Conservation (phyloP, 192 early-diverging fungal species). For the Backusella circina region DNA sequence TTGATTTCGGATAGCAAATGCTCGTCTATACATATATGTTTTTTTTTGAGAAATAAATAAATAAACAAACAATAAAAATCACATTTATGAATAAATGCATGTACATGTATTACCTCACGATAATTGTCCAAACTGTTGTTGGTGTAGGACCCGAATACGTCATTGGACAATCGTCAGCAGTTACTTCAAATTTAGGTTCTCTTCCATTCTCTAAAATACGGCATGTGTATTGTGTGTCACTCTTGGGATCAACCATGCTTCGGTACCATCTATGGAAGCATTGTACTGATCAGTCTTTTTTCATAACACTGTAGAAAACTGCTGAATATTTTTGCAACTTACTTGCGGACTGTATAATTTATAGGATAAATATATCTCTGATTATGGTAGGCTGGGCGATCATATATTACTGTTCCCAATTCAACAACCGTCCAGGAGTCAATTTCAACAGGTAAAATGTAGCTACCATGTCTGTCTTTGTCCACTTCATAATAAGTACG, state of each 20-base stretch:
- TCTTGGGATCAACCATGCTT: constrained; percentile 51
- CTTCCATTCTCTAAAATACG: constrained; percentile 82
- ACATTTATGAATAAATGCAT: neutral
- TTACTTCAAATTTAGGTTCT: constrained; percentile 74
- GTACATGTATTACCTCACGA: constrained; percentile 46
- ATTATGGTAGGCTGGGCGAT: constrained; percentile 78
- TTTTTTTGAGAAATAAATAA: neutral
- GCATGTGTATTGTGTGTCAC: constrained; percentile 62
- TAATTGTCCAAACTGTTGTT: constrained; percentile 85
- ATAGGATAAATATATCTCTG: constrained; percentile 92
- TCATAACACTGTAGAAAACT: neutral
- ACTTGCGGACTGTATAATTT: constrained; percentile 67
- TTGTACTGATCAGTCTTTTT: neutral
- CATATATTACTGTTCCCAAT: constrained; percentile 70
- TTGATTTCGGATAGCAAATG: constrained; percentile 74
- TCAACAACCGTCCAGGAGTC: constrained; percentile 73
- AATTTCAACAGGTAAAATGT: constrained; percentile 73
- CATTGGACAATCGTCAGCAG: constrained; percentile 71
- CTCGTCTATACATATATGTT: constrained; percentile 33
- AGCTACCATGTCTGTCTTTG: constrained; percentile 59
- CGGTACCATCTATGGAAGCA: constrained; percentile 41
- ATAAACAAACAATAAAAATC: neutral
- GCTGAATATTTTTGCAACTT: neutral
- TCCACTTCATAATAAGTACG: constrained; percentile 42
- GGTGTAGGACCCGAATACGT: constrained; percentile 59